A percentile compares a stretch with the other conserved stretches of the same genome.
Evolutionary conservation across 2,329 filamentous ascomycete genomes (phyloP).

Genomic region (Berkeleyomyces rouxiae): DNA sequence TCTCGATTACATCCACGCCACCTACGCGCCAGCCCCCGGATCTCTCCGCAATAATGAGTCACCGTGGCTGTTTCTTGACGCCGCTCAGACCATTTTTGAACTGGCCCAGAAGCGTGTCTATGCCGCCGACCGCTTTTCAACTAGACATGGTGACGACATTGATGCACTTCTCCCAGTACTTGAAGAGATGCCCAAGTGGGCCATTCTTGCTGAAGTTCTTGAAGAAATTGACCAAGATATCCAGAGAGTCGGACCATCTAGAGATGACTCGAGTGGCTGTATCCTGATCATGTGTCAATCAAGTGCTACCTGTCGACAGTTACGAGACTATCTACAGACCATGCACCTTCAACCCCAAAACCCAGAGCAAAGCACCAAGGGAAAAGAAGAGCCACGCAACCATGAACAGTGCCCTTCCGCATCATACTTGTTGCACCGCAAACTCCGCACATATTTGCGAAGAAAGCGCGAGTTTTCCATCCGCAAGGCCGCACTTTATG

Average conservation of each 20-base stretch:
- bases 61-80: slow-evolving; percentile 91
- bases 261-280: slow-evolving; percentile 76
- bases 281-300: slow-evolving; percentile 94
- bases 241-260: slow-evolving; percentile 61
- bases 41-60: slow-evolving; percentile 79
- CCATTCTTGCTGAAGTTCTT: slow-evolving; percentile 69
- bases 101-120: slow-evolving; percentile 82
- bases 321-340: slow-evolving; percentile 78
- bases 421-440: slow-evolving; percentile 77
- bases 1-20: slow-evolving; percentile 82
- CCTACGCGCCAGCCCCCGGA: slow-evolving; percentile 73
- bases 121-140: slow-evolving; percentile 31
- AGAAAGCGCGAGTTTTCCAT: slow-evolving; percentile 86
- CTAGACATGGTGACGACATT: slow-evolving; percentile 22
- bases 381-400: slow-evolving; percentile 15
- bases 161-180: slow-evolving; percentile 62
- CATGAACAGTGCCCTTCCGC: slow-evolving; percentile 47
- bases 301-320: slow-evolving; percentile 66
- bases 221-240: slow-evolving; percentile 86
- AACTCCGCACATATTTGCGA: slow-evolving; percentile 66
- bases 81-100: slow-evolving; percentile 84
- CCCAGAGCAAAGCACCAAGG: slow-evolving; percentile 26
- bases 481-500: slow-evolving; percentile 62
- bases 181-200: slow-evolving; percentile 93
- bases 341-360: slow-evolving; percentile 57